These are phyloP conservation scores for Colletotrichum theobromicola DNA, from an alignment of 2,329 filamentous ascomycete species.

Conservation along the genomic window DNA sequence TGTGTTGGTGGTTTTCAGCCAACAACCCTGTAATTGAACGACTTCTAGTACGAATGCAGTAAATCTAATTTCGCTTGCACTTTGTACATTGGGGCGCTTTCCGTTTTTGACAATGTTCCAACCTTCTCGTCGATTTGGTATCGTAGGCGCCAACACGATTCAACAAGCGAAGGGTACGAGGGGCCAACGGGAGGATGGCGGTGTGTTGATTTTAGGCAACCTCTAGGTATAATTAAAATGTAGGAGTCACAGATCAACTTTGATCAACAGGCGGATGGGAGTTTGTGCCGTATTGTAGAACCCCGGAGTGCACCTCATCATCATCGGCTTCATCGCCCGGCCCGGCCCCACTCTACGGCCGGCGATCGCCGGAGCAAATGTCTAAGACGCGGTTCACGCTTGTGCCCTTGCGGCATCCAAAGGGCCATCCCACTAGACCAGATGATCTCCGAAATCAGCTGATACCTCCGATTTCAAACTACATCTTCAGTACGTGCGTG, in stretches of 20 bases:
- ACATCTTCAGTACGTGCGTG: neutral
- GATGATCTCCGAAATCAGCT: accelerated
- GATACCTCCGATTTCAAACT: neutral
- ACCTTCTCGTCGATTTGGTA: neutral
- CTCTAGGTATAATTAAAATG: neutral
- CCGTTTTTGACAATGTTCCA: neutral
- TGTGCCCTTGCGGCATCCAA: accelerated
- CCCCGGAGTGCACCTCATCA: neutral
- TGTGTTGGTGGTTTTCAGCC: neutral
- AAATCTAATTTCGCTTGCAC: neutral
- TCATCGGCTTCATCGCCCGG: neutral
- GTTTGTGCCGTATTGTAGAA: accelerated
- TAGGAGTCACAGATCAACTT: neutral
- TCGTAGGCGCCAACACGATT: neutral
- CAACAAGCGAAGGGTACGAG: accelerated
- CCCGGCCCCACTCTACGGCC: neutral
- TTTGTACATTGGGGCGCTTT: neutral
- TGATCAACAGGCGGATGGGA: neutral
- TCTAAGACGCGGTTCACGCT: neutral
- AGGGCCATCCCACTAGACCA: neutral
- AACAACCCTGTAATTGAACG: neutral
- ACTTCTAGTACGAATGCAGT: neutral
- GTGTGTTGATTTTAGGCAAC: neutral
- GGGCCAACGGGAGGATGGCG: neutral
- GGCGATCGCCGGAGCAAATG: neutral